Conservation (phyloP, 768 basidiomycete genomes). For the Pulveroboletus frians region DNA sequence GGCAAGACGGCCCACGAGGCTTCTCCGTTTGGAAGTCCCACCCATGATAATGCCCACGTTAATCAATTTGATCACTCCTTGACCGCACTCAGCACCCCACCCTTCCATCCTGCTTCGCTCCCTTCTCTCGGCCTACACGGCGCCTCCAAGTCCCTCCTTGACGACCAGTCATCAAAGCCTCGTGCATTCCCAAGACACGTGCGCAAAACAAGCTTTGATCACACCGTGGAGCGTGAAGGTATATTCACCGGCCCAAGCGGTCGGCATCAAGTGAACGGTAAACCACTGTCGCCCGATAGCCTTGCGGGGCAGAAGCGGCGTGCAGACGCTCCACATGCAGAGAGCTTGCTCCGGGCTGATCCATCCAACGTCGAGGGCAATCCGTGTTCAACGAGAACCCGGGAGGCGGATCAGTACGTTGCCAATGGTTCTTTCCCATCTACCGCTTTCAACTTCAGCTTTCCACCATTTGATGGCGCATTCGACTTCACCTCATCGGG, state of each 20-base stretch:
- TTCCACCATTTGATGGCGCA: conserved; percentile 58
- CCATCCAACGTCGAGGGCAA: conserved; percentile 51
- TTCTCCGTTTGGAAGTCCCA: conserved; percentile 35
- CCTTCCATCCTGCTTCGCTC: conserved; percentile 65
- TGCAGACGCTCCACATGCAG: conserved; percentile 75
- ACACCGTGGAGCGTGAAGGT: conserved; percentile 72
- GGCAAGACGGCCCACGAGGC: conserved; percentile 34
- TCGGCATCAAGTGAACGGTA: conserved; percentile 78
- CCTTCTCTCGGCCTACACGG: conserved; percentile 69
- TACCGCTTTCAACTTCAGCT: conserved; percentile 68
- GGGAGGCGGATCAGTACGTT: conserved; percentile 39
- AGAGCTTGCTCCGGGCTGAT: conserved; percentile 76
- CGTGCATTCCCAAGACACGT: conserved; percentile 78
- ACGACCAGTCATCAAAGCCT: conserved; percentile 35
- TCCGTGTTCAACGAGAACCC: conserved; percentile 24
- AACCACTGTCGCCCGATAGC: conserved; percentile 61
- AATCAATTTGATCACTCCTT: conserved; percentile 36
- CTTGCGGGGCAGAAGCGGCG: conserved; percentile 70
- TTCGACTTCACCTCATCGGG: conserved; percentile 45
- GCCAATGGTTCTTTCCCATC: conserved; percentile 56
- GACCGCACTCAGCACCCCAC: conserved; percentile 42
- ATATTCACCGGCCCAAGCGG: conserved; percentile 55
- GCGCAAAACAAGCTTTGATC: conserved; percentile 93
- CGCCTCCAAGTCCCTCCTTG: conserved; percentile 32
- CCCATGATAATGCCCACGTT: conserved; percentile 25